These are phyloP conservation scores for Metarhizium brunneum DNA, from an alignment of 2,329 filamentous ascomycete species.

Conservation along the genomic window DNA sequence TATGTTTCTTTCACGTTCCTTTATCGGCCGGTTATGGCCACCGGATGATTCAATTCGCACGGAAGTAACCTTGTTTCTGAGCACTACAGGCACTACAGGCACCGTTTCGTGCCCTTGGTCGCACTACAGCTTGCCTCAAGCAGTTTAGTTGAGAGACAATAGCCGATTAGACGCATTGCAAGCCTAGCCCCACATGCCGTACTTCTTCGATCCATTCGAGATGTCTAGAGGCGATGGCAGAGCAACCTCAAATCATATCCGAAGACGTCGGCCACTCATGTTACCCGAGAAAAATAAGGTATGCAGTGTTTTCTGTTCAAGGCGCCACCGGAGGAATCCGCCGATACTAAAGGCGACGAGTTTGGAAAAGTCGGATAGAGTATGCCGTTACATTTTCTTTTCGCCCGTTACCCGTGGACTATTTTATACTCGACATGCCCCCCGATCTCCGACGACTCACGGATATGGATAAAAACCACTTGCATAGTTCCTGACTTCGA, in stretches of 20 bases:
- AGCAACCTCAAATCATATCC: neutral
- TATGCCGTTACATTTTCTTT: neutral
- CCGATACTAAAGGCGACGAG: neutral
- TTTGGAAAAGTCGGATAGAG: neutral
- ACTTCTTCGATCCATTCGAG: neutral
- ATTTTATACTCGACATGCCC: neutral
- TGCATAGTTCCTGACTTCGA: neutral
- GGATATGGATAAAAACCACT: neutral
- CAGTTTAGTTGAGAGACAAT: neutral
- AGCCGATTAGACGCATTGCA: neutral
- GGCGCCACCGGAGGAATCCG: neutral
- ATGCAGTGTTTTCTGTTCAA: neutral
- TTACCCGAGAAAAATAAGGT: too few species aligned
- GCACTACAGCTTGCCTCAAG: neutral
- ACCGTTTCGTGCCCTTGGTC: neutral
- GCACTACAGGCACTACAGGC: neutral
- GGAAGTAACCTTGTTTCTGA: neutral
- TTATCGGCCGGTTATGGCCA: neutral
- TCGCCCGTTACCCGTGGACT: neutral
- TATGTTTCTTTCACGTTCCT: neutral
- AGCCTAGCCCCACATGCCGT: neutral
- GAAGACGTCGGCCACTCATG: neutral
- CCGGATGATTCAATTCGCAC: neutral
- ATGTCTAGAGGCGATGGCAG: neutral
- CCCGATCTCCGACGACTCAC: neutral